Base-by-base conservation (phyloP, 2,329 filamentous ascomycete species). In the Colletotrichum gloeosporioides region DNA sequence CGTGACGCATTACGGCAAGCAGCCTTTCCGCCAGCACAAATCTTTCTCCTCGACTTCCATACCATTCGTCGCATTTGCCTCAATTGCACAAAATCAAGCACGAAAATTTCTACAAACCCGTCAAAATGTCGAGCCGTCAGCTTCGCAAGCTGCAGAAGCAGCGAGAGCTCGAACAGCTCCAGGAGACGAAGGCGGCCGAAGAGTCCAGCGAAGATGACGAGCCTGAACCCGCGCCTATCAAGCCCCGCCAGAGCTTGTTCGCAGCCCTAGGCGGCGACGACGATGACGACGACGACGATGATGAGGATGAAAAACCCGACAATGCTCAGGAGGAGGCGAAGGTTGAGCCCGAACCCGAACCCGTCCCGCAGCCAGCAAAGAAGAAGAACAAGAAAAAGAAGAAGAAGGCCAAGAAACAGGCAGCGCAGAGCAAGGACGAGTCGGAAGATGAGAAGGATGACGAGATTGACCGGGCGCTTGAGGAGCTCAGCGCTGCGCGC, bases 391-490 rank as follows among this genome's bases (percentile, higher is more conserved):
- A 84, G 70, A 85, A 82, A 77, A 85, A 84, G 73, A 87, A 85
- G 77, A 84, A 84, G 78, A 83, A 82, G 78, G 71, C 74, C 31
- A 83, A 83, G 72, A 80, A 80, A 67, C 78, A 84, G 79, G 83
- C 84, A 64, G 49, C 76, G 2, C 68, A 69, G 18, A 79, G 79
- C 25, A 70, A 77, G 44, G 76, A 81, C 32, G 74, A 78, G 74
- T 70, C 61, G 13, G 67, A 77, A 9, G 78, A 73, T 15, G 80
- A 80, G 31, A 84, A 83, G 1, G 82, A 87, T 27, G 90, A 92
- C 74, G 90, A 92, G 77, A 92, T 92, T 69, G 90, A 92, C 78
- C 85, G 85, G 73, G 90, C 88, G 4, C 85, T 92, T 53, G 84
- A 86, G 72, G 88, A 90, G 77, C 85, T 92, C 67, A 87, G 86